Conservation (phyloP, 371 early-diverging fungal species). For the Mucor piriformis region DNA sequence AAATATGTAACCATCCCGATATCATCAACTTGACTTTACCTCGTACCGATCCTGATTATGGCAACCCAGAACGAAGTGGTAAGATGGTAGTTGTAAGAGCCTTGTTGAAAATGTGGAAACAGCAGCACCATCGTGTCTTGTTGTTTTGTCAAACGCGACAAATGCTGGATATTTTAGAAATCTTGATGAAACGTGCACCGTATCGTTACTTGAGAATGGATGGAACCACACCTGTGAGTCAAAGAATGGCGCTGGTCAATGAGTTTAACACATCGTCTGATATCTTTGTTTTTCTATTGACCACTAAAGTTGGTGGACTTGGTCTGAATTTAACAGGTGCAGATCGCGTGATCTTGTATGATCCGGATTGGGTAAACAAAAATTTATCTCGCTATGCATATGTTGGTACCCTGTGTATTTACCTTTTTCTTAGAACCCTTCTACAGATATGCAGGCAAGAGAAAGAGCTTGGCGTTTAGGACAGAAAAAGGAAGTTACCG, state of each 20-base stretch:
- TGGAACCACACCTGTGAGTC: slow-evolving; percentile 88
- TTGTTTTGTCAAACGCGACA: slow-evolving; percentile 96
- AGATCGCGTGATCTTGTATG: slow-evolving; percentile 94
- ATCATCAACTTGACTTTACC: slow-evolving; percentile 48
- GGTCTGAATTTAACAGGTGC: slow-evolving; percentile 97
- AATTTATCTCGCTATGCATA: not conserved
- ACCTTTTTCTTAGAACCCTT: slow-evolving; percentile 76
- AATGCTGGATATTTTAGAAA: slow-evolving; percentile 95
- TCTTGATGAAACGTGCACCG: slow-evolving; percentile 48
- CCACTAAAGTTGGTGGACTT: slow-evolving; percentile 97
- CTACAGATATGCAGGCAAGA: slow-evolving; percentile 95
- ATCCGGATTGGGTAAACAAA: slow-evolving; percentile 91
- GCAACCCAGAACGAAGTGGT: slow-evolving; percentile 70
- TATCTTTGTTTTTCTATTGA: slow-evolving; percentile 91
- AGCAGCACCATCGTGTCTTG: slow-evolving; percentile 85
- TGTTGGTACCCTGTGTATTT: not conserved
- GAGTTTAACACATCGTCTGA: slow-evolving; percentile 76
- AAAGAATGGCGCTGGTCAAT: slow-evolving; percentile 84
- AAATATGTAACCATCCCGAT: slow-evolving; percentile 98
- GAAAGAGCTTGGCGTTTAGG: slow-evolving; percentile 98
- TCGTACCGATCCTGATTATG: slow-evolving; percentile 60
- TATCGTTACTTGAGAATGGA: slow-evolving; percentile 91
- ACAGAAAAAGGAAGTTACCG: slow-evolving; percentile 87
- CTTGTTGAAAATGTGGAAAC: slow-evolving; percentile 86
- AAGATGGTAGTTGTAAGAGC: slow-evolving; percentile 90